Base-by-base conservation (phyloP, 139 green algal genomes). In the Auxenochlorella protothecoides region DNA sequence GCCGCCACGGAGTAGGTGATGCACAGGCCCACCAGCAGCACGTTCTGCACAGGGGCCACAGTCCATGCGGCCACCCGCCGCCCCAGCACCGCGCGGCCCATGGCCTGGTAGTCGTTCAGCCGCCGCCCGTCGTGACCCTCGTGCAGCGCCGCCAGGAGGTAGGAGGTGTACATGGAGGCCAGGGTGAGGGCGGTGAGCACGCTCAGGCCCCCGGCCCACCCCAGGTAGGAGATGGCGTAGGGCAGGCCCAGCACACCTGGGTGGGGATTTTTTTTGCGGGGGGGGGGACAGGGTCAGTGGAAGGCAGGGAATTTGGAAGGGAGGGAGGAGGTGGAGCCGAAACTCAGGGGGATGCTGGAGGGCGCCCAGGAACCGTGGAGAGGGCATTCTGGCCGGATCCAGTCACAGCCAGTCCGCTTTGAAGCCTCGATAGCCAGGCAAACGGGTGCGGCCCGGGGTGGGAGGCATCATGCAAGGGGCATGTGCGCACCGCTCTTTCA, bases 1-100 rank as follows among this genome's bases (percentile, higher is more conserved):
- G 85, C 85, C 14, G 85, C 86, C 3, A 89, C 81, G 6, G 70
- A 76, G 75, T 90, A 90, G 0, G 83, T 82, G 59, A 86, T 83
- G 13, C 77, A 78, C 10, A 88, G 81, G 9, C 85, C 83, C 27
- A 85, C 53, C 71, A 82, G 77, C 54, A 80, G 71, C 13, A 64
- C 74, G 64, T 61, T 85, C 74, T 89, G 83, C 16, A 82, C 63
- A 0, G 74, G 63, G 10, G 52, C 70, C 3, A 82, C 72, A 3
- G 70, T 6, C 68, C 59, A 75, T n/a, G 15, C 64, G 70, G 68
- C 73, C 60, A 14, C 9, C 6, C 62, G 52, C 51, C 44, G 63
- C 12, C 66, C 83, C 62, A 85, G 59, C 0, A 89, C 57, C 10
- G 75, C 72, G 11, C 75, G 66, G 4, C 85, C 85, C 16, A 88